phyloP scores from a whole-genome alignment of 805 yeast genomes.

The Candida palmyrensis region DNA sequence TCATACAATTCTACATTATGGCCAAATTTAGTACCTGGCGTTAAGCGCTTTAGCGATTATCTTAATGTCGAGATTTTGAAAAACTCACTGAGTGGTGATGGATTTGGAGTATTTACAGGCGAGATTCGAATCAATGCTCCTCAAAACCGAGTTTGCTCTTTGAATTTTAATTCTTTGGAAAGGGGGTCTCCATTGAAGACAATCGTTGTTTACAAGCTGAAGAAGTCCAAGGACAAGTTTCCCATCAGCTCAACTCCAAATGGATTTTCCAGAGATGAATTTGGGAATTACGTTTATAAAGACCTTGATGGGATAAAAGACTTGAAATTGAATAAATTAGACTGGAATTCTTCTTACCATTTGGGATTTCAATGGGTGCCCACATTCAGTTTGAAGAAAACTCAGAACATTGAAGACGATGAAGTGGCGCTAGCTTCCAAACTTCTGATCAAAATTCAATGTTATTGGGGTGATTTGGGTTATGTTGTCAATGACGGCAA shows the following conservation, averaged over 20 bases:
- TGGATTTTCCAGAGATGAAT: constrained; percentile 38
- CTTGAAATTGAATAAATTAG: constrained; percentile 58
- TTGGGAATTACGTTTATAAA: constrained; percentile 47
- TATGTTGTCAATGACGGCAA: constrained; percentile 26
- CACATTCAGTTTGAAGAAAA: constrained; percentile 38
- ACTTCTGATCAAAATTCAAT: constrained; percentile 56
- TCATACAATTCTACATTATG: constrained; percentile 47
- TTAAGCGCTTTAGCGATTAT: constrained; percentile 36
- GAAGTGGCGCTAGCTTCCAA: constrained; percentile 20
- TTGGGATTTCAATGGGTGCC: constrained; percentile 79
- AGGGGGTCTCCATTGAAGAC: constrained; percentile 59
- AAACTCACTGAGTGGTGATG: constrained; percentile 37
- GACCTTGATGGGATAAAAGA: constrained; percentile 59
- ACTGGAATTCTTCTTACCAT: constrained; percentile 54
- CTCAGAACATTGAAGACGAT: constrained; percentile 22
- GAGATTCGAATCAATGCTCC: constrained; percentile 53
- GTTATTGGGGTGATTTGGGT: constrained; percentile 78
- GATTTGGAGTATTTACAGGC: constrained; percentile 63
- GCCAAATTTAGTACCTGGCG: constrained; percentile 25
- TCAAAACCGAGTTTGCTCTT: constrained; percentile 59
- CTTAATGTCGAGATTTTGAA: constrained; percentile 47
- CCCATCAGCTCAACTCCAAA: constrained; percentile 27
- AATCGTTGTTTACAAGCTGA: constrained; percentile 46
- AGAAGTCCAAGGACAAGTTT: constrained; percentile 4
- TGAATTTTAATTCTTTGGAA: constrained; percentile 51